A percentile compares a stretch with the other conserved stretches of the same genome.
Evolutionary conservation across 352 stramenopile species (phyloP).

Genomic region (Thalassiosira sp.): DNA sequence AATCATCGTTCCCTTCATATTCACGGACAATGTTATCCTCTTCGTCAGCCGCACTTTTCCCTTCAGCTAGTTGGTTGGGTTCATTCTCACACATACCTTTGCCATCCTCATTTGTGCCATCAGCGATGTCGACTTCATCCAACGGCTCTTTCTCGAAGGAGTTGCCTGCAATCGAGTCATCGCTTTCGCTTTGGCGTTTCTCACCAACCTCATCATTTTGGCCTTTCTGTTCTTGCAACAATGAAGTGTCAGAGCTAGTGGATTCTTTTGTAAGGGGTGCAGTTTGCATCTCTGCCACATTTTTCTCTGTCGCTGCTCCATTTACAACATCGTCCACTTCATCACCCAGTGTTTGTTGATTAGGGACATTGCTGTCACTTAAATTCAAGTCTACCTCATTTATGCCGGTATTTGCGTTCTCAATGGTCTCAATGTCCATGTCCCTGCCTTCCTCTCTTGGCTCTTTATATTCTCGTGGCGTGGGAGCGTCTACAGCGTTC

Average conservation of each 20-base stretch:
- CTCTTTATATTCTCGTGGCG: background rate
- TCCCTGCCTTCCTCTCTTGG: background rate
- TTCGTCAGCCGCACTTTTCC: no score
- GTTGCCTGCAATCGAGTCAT: no score
- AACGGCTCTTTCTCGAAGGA: no score
- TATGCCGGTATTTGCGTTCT: background rate
- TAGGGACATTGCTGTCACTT: background rate
- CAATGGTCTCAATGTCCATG: background rate
- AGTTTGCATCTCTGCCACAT: background rate
- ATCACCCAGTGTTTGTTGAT: background rate
- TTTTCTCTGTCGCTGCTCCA: background rate
- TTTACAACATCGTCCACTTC: background rate
- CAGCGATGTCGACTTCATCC: background rate
- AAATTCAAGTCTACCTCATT: background rate
- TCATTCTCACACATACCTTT: no score
- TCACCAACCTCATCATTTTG: background rate
- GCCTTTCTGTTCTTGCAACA: background rate
- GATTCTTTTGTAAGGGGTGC: background rate
- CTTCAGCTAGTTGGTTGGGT: no score
- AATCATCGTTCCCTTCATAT: no score
- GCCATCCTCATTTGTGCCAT: background rate
- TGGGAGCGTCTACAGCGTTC: background rate
- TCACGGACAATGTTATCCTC: no score
- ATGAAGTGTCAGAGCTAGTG: background rate
- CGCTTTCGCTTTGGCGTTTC: no score